phyloP scores from a whole-genome alignment of 208 protist species.

The Eutreptiella sp. region DNA sequence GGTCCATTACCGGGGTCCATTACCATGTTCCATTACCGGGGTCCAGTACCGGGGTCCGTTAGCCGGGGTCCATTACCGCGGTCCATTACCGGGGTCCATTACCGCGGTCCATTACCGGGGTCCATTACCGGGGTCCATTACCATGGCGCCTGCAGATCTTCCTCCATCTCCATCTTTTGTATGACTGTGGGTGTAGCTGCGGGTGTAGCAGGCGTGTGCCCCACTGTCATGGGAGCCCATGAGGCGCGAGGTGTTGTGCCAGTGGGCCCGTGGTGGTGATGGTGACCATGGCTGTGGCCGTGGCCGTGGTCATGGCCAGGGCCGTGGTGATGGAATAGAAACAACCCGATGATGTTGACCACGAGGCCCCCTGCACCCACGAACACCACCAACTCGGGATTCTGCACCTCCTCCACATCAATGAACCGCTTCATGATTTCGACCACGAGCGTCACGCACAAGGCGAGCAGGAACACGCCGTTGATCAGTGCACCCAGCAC shows the following conservation, averaged over 20 bases:
- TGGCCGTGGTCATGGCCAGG: slow-evolving; percentile 16
- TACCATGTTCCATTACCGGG: no score
- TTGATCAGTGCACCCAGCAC: slow-evolving; percentile 50
- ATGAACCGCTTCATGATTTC: slow-evolving; percentile 46
- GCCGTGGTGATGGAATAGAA: slow-evolving; percentile 37
- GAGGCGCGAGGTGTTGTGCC: background rate
- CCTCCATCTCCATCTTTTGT: no score
- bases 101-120: no score
- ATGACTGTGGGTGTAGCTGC: no score
- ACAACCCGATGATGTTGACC: slow-evolving; percentile 50
- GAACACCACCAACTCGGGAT: slow-evolving; percentile 38
- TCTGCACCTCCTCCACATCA: slow-evolving; percentile 9
- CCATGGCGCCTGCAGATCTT: no score
- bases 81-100: no score
- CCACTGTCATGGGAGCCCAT: background rate
- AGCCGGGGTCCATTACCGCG: no score
- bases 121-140: no score
- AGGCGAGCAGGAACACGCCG: slow-evolving; percentile 45
- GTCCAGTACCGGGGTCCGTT: no score
- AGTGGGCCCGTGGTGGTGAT: slow-evolving; percentile 26
- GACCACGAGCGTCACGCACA: slow-evolving; percentile 45
- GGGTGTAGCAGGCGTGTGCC: no score
- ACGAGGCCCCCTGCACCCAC: slow-evolving; percentile 43
- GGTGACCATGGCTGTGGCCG: slow-evolving; percentile 31
- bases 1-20: no score